Base-by-base conservation (phyloP, 345 rosid species). In the Brassica incana region DNA sequence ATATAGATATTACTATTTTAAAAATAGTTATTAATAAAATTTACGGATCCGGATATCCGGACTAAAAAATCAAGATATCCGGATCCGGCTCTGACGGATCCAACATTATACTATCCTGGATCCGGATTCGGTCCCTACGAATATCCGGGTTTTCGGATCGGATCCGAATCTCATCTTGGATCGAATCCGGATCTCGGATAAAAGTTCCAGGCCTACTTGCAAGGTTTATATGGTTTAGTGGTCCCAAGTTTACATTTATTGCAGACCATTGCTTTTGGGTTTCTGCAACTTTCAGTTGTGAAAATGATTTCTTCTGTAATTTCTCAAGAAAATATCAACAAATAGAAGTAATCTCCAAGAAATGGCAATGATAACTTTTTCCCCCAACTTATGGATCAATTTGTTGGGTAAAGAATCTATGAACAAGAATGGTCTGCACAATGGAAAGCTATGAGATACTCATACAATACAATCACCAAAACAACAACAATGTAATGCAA, bases 191-290 rank as follows among this genome's bases (percentile, higher is more conserved):
- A 23, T 23, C 25, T 23, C 25, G 25, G 25, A 23, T 23, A 23
- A 23, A 23, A 23, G 25, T 23, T 23, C 2, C 25, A 1, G 25
- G 2, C 25, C 25, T 23, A 23, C 61, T 73, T 67, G 73, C 29
- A 73, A 59, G 64, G 20, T 20, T 73, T 43, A 56, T 56, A n/a
- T 50, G 58, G 15, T 58, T 72, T 72, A 29, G 32, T 78, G 64
- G 54, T n/a, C 73, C 54, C 77, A 72, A 67, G 8, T 20, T 38
- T 8, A 20, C 65, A 78, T 67, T 73, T 45, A 73, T 73, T 79
- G 69, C 5, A 54, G 25, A 54, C 25, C 10, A 54, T 54, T 16
- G 25, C 61, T 54, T 54, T 54, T 54, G 25, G 61, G 9, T 54
- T 25, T 54, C 61, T 54, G 61, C 25, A 54, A 6, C 61, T 54